Evolutionary conservation across 768 basidiomycete species (phyloP), one percentile per base, ranked within the genome.

Genomic region (Lactarius quietus): DNA sequence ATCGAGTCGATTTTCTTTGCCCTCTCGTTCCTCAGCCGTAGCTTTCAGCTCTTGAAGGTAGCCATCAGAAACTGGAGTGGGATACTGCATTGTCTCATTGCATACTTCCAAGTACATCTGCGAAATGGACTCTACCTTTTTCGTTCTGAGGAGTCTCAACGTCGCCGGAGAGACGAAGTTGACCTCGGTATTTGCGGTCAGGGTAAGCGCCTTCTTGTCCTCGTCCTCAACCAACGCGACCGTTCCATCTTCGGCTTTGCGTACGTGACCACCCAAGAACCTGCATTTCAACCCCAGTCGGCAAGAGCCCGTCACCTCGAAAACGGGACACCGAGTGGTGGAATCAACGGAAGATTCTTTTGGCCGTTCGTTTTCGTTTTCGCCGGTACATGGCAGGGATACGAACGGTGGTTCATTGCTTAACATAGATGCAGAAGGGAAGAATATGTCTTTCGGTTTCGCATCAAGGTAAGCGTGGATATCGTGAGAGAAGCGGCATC

Each of bases 281-380:
- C 97, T 86, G 74, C 97, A 99, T 74, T 94, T 93, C 75, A 91
- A 87, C 14, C 95, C 97, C 70, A 84, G 86, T 59, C 84, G 84
- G 77, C 94, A 97, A 68, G 86, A 83, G 1, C 93, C 94, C 20
- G 81, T 80, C 68, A 85, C 84, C 18, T 78, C 76, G 70, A 84
- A 91, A 2, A 89, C 78, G 0, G 92, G 91, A 72, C 93, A 95
- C 2, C 71, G 72, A 0, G 83, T 83, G 18, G 76, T 73, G 20
- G 74, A 61, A 72, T 85, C 82, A 31, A 86, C 60, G 6, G 82
- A 82, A 17, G 80, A 73, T 23, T 72, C 70, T n/a, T 71, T 72
- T 7, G 66, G 61, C 1, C 75, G 72, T 0, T 70, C 71, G 52
- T 72, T 71, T 58, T 75, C 75, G 23, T 73, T 70, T 29, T 66